Conservation (phyloP, 176 grass and related monocot species). For the Miscanthus lutarioriparius region DNA sequence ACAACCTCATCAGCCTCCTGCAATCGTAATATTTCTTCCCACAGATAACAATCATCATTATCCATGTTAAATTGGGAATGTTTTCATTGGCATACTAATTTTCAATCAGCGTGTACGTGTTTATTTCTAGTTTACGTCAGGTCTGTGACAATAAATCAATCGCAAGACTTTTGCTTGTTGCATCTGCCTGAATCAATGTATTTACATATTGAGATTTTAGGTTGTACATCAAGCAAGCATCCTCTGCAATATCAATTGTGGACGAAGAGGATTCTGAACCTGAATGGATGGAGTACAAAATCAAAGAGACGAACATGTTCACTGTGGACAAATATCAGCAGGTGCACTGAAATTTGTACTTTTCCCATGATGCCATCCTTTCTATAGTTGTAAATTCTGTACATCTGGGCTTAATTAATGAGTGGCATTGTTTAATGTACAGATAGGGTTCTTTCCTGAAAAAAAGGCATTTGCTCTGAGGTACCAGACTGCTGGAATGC, state of each 20-base stretch:
- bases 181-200: neutral
- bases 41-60: neutral
- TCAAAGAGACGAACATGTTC: constrained; percentile 97
- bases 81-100: neutral
- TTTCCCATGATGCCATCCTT: neutral
- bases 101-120: neutral
- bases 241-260: constrained; percentile 57
- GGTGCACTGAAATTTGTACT: constrained; percentile 45
- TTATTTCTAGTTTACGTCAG: neutral
- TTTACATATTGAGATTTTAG: constrained; percentile 39
- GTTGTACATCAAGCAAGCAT: constrained; percentile 85
- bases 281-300: constrained; percentile 95
- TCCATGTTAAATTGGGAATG: neutral
- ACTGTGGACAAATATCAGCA: constrained; percentile 96
- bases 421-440: constrained; percentile 47
- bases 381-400: neutral
- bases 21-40: constrained; percentile 60
- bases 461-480: constrained; percentile 81
- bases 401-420: constrained; percentile 7
- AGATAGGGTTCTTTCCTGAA: constrained; percentile 88
- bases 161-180: neutral
- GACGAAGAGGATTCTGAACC: constrained; percentile 62
- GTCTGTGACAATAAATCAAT: neutral
- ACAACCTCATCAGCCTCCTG: constrained; percentile 80
- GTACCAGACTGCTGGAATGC: constrained; percentile 93